A percentile compares a stretch with the other conserved stretches of the same genome.
These are phyloP conservation scores for Geosmithia putterillii DNA, from an alignment of 2,329 filamentous ascomycete genomes.

Conservation along the genomic window DNA sequence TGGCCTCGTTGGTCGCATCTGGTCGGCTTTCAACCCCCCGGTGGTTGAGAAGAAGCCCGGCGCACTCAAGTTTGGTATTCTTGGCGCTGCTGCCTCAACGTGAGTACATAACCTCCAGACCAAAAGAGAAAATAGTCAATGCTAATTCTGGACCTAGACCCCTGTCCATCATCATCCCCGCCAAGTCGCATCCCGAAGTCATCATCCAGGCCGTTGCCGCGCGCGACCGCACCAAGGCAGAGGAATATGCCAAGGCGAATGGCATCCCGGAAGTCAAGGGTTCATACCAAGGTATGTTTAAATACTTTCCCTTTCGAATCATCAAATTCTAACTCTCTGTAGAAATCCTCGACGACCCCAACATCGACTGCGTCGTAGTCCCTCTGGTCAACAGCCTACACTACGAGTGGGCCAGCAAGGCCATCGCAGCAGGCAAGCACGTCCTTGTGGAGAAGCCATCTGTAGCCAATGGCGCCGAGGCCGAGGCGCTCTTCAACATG, in stretches of 20 bases:
- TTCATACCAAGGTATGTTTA: constrained; percentile 34
- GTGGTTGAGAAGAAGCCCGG: constrained; percentile 5
- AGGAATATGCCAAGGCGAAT: constrained; percentile 36
- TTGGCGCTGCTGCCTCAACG: constrained; percentile 27
- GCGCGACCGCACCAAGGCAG: constrained; percentile 31
- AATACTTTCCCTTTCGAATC: too few relatives aligned
- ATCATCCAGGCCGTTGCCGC: constrained; percentile 39
- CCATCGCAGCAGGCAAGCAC: constrained; percentile 32
- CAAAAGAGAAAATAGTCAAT: neutral
- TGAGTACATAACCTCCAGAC: constrained; percentile 8
- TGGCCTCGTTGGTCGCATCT: neutral
- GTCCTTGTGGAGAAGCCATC: constrained; percentile 43
- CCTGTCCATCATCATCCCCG: constrained; percentile 30
- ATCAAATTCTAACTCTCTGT: neutral
- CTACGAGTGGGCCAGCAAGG: constrained; percentile 30
- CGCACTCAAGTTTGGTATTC: constrained; percentile 24
- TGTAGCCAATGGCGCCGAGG: constrained; percentile 31
- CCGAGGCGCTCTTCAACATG: constrained; percentile 26
- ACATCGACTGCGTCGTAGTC: constrained; percentile 34
- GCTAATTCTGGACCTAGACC: constrained; percentile 19
- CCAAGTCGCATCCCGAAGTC: constrained; percentile 39
- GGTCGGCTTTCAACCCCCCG: neutral
- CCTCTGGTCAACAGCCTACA: constrained; percentile 28
- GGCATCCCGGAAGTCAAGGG: constrained; percentile 34
- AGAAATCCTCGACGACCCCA: constrained; percentile 16